Conservation (phyloP, 495 filamentous ascomycete genomes). For the Penicillium paradoxum region DNA sequence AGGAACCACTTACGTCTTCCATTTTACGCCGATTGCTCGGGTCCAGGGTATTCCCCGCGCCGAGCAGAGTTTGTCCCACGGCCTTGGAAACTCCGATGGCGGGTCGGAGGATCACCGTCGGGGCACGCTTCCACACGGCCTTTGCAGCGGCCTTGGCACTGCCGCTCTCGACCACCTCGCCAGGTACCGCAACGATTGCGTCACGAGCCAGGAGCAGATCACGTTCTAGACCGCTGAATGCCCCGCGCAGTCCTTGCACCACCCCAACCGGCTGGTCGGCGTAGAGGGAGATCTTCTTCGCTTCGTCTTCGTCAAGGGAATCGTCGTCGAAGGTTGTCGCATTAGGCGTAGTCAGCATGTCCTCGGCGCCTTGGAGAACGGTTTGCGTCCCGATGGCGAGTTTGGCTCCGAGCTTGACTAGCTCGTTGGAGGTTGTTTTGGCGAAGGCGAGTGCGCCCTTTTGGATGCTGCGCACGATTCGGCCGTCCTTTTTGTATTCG, state of each 20-base stretch:
- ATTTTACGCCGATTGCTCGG: constrained; percentile 73
- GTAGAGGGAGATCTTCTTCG: constrained; percentile 77
- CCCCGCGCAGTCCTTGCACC: constrained; percentile 76
- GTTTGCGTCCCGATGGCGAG: constrained; percentile 92
- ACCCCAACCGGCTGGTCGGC: constrained; percentile 89
- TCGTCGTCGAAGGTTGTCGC: constrained; percentile 43
- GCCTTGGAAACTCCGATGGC: constrained; percentile 88
- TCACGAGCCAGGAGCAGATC: constrained; percentile 81
- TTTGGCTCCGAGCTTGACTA: constrained; percentile 90
- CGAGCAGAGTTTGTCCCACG: constrained; percentile 81
- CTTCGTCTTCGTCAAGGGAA: constrained; percentile 52
- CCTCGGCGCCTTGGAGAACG: constrained; percentile 82
- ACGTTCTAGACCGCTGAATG: constrained; percentile 73
- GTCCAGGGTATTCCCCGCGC: constrained; percentile 91
- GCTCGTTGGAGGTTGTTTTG: constrained; percentile 84
- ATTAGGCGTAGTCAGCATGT: constrained; percentile 54
- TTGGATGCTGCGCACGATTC: constrained; percentile 83
- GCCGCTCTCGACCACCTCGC: constrained; percentile 80
- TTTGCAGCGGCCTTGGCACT: constrained; percentile 76
- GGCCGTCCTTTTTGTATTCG: constrained; percentile 91
- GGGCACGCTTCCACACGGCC: constrained; percentile 75
- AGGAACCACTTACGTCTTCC: constrained; percentile 68
- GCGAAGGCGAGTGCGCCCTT: constrained; percentile 88
- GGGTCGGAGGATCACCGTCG: constrained; percentile 85
- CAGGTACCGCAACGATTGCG: constrained; percentile 91